Base-by-base conservation (phyloP, 352 stramenopile species). In the Elongisporangium anandrum region DNA sequence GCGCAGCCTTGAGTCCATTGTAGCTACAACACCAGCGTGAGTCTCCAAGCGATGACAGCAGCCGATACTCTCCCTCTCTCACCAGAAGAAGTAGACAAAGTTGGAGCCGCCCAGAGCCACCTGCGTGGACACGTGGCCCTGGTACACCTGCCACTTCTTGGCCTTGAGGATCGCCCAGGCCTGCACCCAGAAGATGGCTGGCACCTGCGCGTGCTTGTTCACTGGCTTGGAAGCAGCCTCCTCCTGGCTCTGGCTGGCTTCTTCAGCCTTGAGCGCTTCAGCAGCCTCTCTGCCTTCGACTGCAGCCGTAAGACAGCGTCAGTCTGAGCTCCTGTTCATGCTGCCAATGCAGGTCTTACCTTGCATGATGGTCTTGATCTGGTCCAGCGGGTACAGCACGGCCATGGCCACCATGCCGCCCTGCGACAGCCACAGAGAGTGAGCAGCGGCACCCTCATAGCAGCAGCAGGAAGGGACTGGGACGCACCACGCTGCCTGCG, bases 71-170 rank as follows among this genome's bases (percentile, higher is more conserved):
- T n/a, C n/a, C n/a, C n/a, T n/a, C n/a, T n/a, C 64, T 34, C 65
- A 93, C 71, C 78, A 92, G 70, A 92, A 96, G 70, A 96, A 96
- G 59, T 95, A 96, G 56, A 96, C 68, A 64, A 94, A 95, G 69
- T 96, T 95, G 23, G 77, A 92, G 47, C 83, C 70, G 20, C 76
- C 76, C 10, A 88, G 73, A 57, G 69, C 85, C n/a, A 95, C 61
- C 53, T 93, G 80, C 59, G 87, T 89, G 56, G 84, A 86, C 52
- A 90, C 70, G 58, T 88, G 82, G 22, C 81, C 86, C 52, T 91
- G 81, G 56, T 91, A 94, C 24, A 95, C 80, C 26, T 67, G 63
- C 71, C 85, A 88, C 57, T 81, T 81, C 59, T 90, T 89, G 57
- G 72, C 51, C 38, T 73, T 74, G 52, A 95, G 59, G 54, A 87